These are phyloP conservation scores for Acaromyces ingoldii DNA, from an alignment of 1,284 basidiomycete species.

Conservation along the genomic window DNA sequence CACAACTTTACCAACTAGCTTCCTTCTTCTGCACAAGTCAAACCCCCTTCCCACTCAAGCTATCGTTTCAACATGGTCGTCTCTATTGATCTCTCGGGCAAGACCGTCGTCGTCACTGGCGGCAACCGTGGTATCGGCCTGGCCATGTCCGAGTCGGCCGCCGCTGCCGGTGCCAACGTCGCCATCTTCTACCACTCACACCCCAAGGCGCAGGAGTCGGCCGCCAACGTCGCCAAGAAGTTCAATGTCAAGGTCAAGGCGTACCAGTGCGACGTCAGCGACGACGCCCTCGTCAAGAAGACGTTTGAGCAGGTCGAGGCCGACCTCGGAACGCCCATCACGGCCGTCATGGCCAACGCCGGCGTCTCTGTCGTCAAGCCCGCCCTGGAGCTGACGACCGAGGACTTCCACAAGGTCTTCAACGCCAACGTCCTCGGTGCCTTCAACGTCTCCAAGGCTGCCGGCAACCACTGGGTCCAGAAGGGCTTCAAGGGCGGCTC, in stretches of 20 bases:
- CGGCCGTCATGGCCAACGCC: slow-evolving; percentile 46
- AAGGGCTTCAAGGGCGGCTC: slow-evolving; percentile 47
- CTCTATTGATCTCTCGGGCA: slow-evolving; percentile 25
- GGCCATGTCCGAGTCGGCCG: slow-evolving; percentile 46
- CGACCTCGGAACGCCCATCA: slow-evolving; percentile 43
- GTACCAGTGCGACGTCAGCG: slow-evolving; percentile 51
- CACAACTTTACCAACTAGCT: no score
- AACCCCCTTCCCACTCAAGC: no score
- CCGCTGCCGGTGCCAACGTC: slow-evolving; percentile 48
- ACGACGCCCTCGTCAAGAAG: slow-evolving; percentile 44
- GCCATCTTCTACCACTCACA: slow-evolving; percentile 49
- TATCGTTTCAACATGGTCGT: slow-evolving; percentile 18
- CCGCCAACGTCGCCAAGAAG: slow-evolving; percentile 45
- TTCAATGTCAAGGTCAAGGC: slow-evolving; percentile 48
- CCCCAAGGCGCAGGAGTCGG: slow-evolving; percentile 48
- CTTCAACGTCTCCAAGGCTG: slow-evolving; percentile 49
- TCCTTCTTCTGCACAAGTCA: no score
- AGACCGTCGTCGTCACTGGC: slow-evolving; percentile 57
- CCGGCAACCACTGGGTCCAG: slow-evolving; percentile 50
- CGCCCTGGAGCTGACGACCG: slow-evolving; percentile 47
- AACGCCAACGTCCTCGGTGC: slow-evolving; percentile 51
- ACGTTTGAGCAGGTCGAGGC: slow-evolving; percentile 40
- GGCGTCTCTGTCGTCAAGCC: slow-evolving; percentile 50
- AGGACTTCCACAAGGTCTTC: slow-evolving; percentile 51
- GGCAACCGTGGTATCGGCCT: slow-evolving; percentile 51